phyloP scores from a whole-genome alignment of 2,329 filamentous ascomycete species.

The Bipolaris sorokiniana region DNA sequence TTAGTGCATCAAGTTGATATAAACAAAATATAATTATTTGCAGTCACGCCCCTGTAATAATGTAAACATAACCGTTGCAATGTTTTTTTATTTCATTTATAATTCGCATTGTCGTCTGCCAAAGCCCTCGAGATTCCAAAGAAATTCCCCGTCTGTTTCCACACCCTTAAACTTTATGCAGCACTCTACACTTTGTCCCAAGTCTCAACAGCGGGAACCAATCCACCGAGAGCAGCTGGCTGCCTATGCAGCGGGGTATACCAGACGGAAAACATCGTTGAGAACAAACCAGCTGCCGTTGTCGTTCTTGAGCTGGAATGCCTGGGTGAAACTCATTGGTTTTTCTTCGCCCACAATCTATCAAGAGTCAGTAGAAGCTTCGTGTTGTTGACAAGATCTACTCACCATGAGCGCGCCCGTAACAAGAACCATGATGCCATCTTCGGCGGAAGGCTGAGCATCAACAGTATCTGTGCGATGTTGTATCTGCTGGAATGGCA shows the following conservation, averaged over 20 bases:
- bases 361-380: constrained; percentile 17
- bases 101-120: constrained; percentile 13
- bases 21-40: not conserved
- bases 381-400: constrained; percentile 4
- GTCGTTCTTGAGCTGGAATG: constrained; percentile 82
- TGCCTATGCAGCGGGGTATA: constrained; percentile 63
- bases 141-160: constrained; percentile 9
- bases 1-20: not conserved
- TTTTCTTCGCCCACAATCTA: constrained; percentile 85
- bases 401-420: constrained; percentile 84
- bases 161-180: constrained; percentile 4
- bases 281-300: constrained; percentile 77
- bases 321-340: constrained; percentile 90
- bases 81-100: constrained; percentile 11
- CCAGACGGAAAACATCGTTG: constrained; percentile 94
- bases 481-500: constrained; percentile 81
- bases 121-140: constrained; percentile 22
- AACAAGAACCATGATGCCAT: constrained; percentile 82
- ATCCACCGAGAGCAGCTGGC: not conserved
- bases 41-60: not conserved
- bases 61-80: not conserved
- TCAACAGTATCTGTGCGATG: constrained; percentile 81
- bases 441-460: constrained; percentile 74
- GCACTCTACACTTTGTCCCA: not conserved
- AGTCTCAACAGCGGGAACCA: not conserved